Conservation (phyloP, 257 asterid species). For the Plantago elongata region DNA sequence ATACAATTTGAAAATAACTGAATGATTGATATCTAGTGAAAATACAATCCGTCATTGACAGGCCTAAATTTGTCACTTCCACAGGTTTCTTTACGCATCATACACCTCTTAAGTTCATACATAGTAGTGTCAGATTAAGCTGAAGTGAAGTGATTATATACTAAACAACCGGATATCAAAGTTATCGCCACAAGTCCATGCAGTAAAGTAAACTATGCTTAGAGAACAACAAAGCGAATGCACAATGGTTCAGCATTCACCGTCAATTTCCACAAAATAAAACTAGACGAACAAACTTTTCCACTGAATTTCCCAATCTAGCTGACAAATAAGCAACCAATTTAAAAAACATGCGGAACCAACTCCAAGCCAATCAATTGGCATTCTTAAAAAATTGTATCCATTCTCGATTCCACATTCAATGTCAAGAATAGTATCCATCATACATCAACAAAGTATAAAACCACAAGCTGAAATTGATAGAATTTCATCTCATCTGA, state of each 20-base stretch:
- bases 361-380: not conserved
- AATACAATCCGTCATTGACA: not conserved
- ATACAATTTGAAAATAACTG: conserved; percentile 4
- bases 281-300: not conserved
- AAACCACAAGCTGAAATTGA: too few species aligned
- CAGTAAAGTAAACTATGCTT: not conserved
- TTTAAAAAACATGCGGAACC: not conserved
- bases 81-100: not conserved
- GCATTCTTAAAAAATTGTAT: too few species aligned
- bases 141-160: not conserved
- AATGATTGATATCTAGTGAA: not conserved
- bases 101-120: not conserved
- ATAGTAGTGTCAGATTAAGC: not conserved
- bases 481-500: too few species aligned
- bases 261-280: not conserved
- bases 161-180: not conserved
- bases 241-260: not conserved
- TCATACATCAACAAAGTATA: too few species aligned
- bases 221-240: not conserved
- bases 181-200: not conserved
- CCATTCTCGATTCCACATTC: too few species aligned
- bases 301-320: not conserved
- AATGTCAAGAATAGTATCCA: too few species aligned
- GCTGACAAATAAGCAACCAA: not conserved
- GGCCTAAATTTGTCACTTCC: not conserved